These are phyloP conservation scores for Phytopythium cucurbitacearum DNA, from an alignment of 352 stramenopile species.

Conservation along the genomic window DNA sequence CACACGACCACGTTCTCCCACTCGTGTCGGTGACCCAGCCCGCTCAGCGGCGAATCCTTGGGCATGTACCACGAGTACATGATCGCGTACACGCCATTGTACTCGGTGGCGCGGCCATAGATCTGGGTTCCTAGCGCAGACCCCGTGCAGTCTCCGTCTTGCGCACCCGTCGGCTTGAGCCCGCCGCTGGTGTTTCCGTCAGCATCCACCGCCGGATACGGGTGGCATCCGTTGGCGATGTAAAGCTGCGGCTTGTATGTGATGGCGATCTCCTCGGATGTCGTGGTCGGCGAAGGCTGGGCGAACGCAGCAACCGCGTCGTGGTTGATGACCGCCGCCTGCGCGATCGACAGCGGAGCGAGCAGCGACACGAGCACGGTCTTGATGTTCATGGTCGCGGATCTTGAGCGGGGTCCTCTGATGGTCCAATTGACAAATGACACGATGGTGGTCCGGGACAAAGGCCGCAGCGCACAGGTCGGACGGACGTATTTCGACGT, in stretches of 20 bases:
- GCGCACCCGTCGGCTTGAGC: conserved; percentile 3
- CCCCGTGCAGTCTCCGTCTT: conserved; percentile 1
- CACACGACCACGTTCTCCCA: conserved; percentile 38
- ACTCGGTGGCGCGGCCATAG: conserved; percentile 6
- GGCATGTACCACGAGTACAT: conserved; percentile 38
- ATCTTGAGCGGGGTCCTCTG: no score
- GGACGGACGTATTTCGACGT: no score
- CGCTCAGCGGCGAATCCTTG: conserved; percentile 24
- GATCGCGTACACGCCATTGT: conserved; percentile 10
- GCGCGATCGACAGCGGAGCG: conserved; percentile 3
- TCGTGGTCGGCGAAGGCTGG: conserved; percentile 13
- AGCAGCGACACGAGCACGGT: no score
- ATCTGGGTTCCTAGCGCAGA: conserved; percentile 6
- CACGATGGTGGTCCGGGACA: no score
- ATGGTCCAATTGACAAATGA: no score
- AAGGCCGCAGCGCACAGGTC: no score
- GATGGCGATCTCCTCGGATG: conserved; percentile 14
- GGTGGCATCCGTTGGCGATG: conserved; percentile 28
- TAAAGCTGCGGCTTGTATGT: conserved; percentile 35
- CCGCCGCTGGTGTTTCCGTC: conserved; percentile 20
- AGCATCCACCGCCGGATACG: conserved; percentile 29
- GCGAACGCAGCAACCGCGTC: conserved; percentile 18
- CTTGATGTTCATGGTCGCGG: no score
- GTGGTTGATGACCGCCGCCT: conserved; percentile 15
- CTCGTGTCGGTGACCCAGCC: conserved; percentile 30